Conservation (phyloP, 257 asterid species). For the Nicotiana tomentosiformis region DNA sequence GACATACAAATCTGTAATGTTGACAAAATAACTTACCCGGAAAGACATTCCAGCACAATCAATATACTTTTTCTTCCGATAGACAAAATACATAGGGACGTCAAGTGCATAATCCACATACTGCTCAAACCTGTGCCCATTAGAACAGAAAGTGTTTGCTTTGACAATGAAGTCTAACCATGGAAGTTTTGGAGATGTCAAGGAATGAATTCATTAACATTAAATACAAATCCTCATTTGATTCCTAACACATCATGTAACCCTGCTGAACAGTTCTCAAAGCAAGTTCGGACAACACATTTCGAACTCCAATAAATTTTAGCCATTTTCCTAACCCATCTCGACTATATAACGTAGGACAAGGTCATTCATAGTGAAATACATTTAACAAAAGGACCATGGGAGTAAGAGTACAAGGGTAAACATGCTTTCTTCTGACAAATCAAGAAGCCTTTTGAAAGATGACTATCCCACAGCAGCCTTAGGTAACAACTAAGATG, state of each 20-base stretch:
- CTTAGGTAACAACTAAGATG: background rate
- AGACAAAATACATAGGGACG: constrained; percentile 98
- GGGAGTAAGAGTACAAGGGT: background rate
- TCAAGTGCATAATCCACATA: constrained; percentile 98
- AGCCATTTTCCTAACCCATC: background rate
- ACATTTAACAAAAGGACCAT: background rate
- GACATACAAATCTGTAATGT: background rate
- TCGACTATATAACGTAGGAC: background rate
- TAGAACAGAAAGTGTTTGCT: constrained; percentile 11
- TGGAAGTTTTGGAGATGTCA: background rate
- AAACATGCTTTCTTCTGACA: background rate
- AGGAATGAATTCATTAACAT: background rate
- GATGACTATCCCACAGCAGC: background rate
- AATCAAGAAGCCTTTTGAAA: background rate
- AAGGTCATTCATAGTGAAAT: background rate
- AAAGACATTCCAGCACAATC: constrained; percentile 90
- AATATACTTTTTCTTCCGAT: constrained; percentile 72
- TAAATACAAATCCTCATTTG: background rate
- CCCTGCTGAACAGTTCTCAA: background rate
- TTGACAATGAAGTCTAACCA: background rate
- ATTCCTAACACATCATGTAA: background rate
- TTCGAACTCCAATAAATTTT: background rate
- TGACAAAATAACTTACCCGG: constrained; percentile 44
- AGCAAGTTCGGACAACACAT: background rate
- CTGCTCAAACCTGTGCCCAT: constrained; percentile 74